Conservation (phyloP, 305 asterid genomes). For the Fraxinus nigra region DNA sequence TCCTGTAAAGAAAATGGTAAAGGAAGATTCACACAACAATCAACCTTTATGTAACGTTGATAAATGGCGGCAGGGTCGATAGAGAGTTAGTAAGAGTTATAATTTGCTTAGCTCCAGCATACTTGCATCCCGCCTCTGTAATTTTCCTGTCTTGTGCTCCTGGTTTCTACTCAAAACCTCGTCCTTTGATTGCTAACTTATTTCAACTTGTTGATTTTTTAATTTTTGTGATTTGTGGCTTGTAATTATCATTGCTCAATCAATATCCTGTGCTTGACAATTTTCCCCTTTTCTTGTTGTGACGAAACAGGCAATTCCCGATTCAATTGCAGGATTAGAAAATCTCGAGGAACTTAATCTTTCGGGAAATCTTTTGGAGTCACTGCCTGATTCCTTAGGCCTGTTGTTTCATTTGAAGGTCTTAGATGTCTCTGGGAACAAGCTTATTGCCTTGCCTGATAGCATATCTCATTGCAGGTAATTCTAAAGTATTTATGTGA, state of each 20-base stretch:
- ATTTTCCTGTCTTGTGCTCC: background rate
- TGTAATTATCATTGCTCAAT: background rate
- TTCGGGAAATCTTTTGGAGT: slow-evolving; percentile 67
- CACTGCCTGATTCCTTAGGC: slow-evolving; percentile 83
- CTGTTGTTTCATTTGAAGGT: slow-evolving; percentile 59
- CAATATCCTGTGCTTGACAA: slow-evolving; percentile 15
- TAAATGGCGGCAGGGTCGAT: background rate
- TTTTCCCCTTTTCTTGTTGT: slow-evolving; percentile 9
- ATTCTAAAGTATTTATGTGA: slow-evolving; percentile 9
- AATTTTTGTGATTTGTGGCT: background rate
- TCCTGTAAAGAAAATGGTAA: background rate
- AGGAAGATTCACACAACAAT: background rate
- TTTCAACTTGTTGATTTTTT: background rate
- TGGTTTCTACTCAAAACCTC: background rate
- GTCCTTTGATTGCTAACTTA: background rate
- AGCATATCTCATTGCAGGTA: slow-evolving; percentile 94
- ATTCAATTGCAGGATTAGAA: slow-evolving; percentile 75
- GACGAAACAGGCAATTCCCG: slow-evolving; percentile 66
- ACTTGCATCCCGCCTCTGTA: background rate
- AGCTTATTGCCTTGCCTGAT: slow-evolving; percentile 77
- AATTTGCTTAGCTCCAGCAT: background rate
- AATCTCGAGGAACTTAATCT: slow-evolving; percentile 82
- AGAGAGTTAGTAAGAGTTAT: background rate
- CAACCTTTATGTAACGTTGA: background rate
- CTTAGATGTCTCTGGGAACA: slow-evolving; percentile 73